Base-by-base conservation (phyloP, 441 rosid species). In the Populus hybrid region DNA sequence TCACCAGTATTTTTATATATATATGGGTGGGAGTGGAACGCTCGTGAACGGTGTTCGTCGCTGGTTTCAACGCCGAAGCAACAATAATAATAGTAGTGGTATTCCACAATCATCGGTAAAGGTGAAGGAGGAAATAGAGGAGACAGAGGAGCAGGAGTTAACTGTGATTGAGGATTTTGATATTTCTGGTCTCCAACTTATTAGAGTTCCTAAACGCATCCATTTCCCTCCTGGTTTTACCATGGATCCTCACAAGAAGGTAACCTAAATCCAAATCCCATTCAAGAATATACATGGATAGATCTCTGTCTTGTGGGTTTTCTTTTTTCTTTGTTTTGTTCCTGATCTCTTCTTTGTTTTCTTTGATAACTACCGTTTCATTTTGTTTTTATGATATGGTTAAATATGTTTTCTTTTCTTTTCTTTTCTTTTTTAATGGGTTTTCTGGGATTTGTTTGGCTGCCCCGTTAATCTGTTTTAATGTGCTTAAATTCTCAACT, bases 11-110 rank as follows among this genome's bases (percentile, higher is more conserved):
- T 28, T 73, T 65, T 0, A 4, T 5, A 0, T 53, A 14, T 68
- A 12, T 16, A 31, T 33, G 35, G 33, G 21, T 77, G 96, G 95
- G 73, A 86, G 93, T 83, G 90, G 92, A 69, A 83, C 88, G 79
- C 86, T 95, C 76, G 92, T 89, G 87, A 93, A 93, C 84, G 94
- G 91, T 74, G 92, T 95, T 82, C 98, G 96, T 86, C 97, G 97
- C 86, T 95, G 94, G 98, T 89, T 95, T 84, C 92, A 91, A 68
- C 95, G 94, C 75, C 97, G 83, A 76, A 76, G 61, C 74, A 31
- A 75, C 20, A 65, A 64, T 80, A 10, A 67, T 38, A 66, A 14
- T 56, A 74, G 33, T 53, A 76, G 73, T 82, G 80, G 82, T 2
- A 6, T 24, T 23, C 75, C 84, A 20, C 77, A 72, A 59, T 71